Base-by-base conservation (phyloP, 2,329 filamentous ascomycete species). In the Sclerotiophoma versabilis region DNA sequence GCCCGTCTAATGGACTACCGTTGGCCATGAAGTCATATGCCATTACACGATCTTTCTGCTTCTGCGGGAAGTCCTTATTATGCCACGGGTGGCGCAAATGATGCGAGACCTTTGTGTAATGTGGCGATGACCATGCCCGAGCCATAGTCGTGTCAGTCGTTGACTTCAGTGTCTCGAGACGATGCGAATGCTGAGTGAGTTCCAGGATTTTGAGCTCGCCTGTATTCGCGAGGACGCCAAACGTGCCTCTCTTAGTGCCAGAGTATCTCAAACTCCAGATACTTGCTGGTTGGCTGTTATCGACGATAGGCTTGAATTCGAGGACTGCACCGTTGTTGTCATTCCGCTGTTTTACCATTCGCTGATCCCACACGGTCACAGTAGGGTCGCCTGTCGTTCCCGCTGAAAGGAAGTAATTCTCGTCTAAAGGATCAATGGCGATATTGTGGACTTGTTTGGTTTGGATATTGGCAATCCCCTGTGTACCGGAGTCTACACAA, bases 361-460 rank as follows among this genome's bases (percentile, higher is more conserved):
- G 86, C 22, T 88, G 85, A 69, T 93, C 90, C 90, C 90, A 93
- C 26, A 93, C 82, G 71, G 89, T 87, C 45, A 93, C 81, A 7
- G 86, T 86, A 0, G 90, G 88, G 43, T 91, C 87, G 54, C 91
- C 89, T 11, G 91, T 78, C 2, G 88, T 88, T 1, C 80, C 80
- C 12, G 90, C 91, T 1, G 91, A 93, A 1, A 91, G 87, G 76
- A 95, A 93, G 73, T 92, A 93, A 64, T 95, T 92, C 60, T 88
- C 86, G 64, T 96, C 89, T 19, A 86, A 80, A 56, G 90, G 90
- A 76, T 95, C 90, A 56, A 95, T 90, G 14, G 90, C 84, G 49
- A 95, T 76, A 58, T 87, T 87, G 66, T 87, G 83, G 8, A 88
- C 85, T 62, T 85, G 84, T 14, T 81, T 79, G 2, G 85, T 87